Percentiles rank a stretch among this genome's conserved stretches.
Evolutionary conservation across 108 stramenopile genomes (phyloP).

Genomic region (Fragilaria radians): DNA sequence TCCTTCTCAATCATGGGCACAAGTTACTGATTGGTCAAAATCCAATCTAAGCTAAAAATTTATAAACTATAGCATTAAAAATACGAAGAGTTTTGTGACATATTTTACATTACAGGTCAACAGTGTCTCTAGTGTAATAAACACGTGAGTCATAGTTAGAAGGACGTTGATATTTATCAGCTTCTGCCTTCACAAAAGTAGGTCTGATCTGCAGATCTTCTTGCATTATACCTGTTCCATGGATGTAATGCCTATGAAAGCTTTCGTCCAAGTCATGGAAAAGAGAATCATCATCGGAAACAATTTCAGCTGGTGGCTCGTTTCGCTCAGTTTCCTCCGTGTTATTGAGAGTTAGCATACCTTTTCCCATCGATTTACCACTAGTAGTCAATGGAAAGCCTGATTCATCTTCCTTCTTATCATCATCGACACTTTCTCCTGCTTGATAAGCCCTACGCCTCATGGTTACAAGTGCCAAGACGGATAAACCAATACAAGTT

Average conservation of each 20-base stretch:
- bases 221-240: neutral
- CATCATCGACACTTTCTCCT: neutral
- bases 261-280: neutral
- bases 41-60: too few relatives aligned
- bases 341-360: too few relatives aligned
- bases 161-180: neutral
- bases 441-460: neutral
- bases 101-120: neutral
- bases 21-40: too few relatives aligned
- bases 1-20: too few relatives aligned
- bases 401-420: too few relatives aligned
- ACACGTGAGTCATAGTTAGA: neutral
- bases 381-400: too few relatives aligned
- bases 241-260: neutral
- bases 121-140: neutral
- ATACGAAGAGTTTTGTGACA: too few relatives aligned
- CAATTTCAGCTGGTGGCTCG: neutral
- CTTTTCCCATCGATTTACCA: too few relatives aligned
- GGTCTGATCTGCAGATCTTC: neutral
- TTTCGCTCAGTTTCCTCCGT: too few relatives aligned
- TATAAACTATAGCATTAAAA: too few relatives aligned
- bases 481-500: neutral
- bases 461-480: neutral
- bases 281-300: neutral
- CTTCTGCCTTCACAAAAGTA: neutral